These are phyloP conservation scores for Wickerhamomyces chambardii DNA, from an alignment of 805 yeast species.

Conservation along the genomic window DNA sequence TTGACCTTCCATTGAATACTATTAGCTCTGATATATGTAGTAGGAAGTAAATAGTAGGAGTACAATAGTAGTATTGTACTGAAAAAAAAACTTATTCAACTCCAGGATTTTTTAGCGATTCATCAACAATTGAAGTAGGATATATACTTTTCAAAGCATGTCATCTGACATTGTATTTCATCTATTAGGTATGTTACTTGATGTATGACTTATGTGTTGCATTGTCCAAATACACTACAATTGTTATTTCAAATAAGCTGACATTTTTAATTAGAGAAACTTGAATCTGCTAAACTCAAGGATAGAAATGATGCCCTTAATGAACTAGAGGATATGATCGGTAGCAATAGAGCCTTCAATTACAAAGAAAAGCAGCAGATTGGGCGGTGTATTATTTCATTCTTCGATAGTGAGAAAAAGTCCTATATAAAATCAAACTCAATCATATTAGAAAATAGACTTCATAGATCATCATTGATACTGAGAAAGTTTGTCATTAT, in stretches of 20 bases:
- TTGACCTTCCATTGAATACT: too few relatives aligned
- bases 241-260: too few relatives aligned
- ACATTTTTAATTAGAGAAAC: conserved; percentile 3
- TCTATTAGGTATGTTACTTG: not conserved
- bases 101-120: too few relatives aligned
- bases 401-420: conserved; percentile 27
- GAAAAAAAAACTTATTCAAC: too few relatives aligned
- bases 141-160: not conserved
- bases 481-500: conserved; percentile 16
- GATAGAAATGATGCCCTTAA: conserved; percentile 46
- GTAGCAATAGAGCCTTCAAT: conserved; percentile 14
- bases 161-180: not conserved
- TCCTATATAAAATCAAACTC: conserved; percentile 17
- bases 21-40: too few relatives aligned
- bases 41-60: too few relatives aligned
- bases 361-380: conserved; percentile 14
- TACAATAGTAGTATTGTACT: too few relatives aligned
- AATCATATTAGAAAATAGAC: conserved; percentile 19
- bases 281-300: conserved; percentile 41
- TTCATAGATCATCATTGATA: conserved; percentile 22
- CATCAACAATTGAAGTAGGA: too few relatives aligned
- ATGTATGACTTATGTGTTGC: too few relatives aligned
- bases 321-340: conserved; percentile 22
- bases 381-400: conserved; percentile 19
- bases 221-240: too few relatives aligned